Evolutionary conservation across 371 early-diverging fungal species (phyloP).

Genomic region (Chytridium lagenaria): DNA sequence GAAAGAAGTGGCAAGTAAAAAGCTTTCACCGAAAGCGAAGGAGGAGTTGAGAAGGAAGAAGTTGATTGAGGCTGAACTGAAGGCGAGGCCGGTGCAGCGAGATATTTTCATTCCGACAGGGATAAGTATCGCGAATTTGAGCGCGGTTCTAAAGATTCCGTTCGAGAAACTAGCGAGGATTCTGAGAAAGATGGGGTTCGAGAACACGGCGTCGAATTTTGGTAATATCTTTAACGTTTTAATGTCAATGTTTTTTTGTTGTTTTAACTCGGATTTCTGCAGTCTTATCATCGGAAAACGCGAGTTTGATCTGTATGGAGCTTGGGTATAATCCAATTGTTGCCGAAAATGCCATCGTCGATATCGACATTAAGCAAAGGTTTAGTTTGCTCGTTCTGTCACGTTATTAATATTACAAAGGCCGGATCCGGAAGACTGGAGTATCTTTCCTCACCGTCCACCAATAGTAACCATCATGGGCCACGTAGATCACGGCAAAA

Average conservation of each 20-base stretch:
- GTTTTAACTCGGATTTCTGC: slow-evolving; percentile 8
- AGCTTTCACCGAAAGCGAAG: neutral
- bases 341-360: slow-evolving; percentile 53
- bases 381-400: slow-evolving; percentile 12
- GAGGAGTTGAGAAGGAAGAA: neutral
- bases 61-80: neutral
- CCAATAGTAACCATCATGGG: slow-evolving; percentile 98
- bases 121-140: slow-evolving; percentile 81
- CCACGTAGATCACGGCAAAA: slow-evolving; percentile 98
- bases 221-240: slow-evolving; percentile 54
- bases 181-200: slow-evolving; percentile 79
- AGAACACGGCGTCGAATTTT: slow-evolving; percentile 63
- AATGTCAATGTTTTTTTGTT: neutral
- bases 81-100: neutral
- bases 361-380: slow-evolving; percentile 67
- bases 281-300: slow-evolving; percentile 84
- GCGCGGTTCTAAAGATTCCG: slow-evolving; percentile 76
- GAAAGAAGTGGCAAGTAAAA: neutral
- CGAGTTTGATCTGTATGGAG: slow-evolving; percentile 84
- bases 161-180: slow-evolving; percentile 67
- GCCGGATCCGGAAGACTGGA: slow-evolving; percentile 69
- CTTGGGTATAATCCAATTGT: slow-evolving; percentile 85
- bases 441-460: slow-evolving; percentile 73
- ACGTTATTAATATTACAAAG: no score
- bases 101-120: slow-evolving; percentile 85